Conservation (phyloP, 2,329 filamentous ascomycete genomes). For the Arthrinium puccinioides region DNA sequence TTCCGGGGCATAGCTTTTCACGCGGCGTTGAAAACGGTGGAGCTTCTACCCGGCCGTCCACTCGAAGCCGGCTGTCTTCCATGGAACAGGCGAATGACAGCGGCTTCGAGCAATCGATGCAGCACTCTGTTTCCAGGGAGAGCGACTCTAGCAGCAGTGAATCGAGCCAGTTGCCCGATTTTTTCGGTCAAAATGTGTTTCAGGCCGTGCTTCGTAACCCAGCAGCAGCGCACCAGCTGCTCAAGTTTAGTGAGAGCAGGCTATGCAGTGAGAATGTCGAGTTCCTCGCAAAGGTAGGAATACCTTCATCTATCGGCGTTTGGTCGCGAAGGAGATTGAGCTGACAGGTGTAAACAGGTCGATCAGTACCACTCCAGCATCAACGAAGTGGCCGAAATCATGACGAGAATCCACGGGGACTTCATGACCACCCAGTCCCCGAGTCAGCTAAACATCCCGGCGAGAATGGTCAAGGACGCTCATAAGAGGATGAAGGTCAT, state of each 20-base stretch:
- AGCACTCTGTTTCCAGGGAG: no score
- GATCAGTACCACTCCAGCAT: conserved; percentile 36
- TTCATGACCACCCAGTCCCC: conserved; percentile 14
- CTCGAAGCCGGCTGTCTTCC: no score
- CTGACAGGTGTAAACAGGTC: conserved; percentile 15
- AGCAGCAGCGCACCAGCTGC: conserved; percentile 32
- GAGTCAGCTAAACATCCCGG: conserved; percentile 19
- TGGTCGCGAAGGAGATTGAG: background rate
- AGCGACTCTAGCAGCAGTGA: conserved; percentile 4
- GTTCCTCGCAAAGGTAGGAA: conserved; percentile 37
- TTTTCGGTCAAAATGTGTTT: conserved; percentile 33
- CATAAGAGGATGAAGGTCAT: conserved; percentile 16
- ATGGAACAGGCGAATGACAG: no score
- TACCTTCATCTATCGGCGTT: conserved; percentile 2
- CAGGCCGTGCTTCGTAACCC: conserved; percentile 33
- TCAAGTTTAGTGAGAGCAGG: conserved; percentile 30
- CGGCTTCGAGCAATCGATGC: no score
- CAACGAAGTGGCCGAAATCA: conserved; percentile 27
- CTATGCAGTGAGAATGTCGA: conserved; percentile 36
- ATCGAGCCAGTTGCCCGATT: conserved; percentile 23
- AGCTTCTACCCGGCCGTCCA: no score
- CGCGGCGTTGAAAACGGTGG: no score
- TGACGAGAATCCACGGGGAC: conserved; percentile 27
- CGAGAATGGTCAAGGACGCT: conserved; percentile 17
- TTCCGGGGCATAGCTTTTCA: no score